Evolutionary conservation across 208 protist genomes (phyloP).

Genomic region (Leishmania amazonensis): DNA sequence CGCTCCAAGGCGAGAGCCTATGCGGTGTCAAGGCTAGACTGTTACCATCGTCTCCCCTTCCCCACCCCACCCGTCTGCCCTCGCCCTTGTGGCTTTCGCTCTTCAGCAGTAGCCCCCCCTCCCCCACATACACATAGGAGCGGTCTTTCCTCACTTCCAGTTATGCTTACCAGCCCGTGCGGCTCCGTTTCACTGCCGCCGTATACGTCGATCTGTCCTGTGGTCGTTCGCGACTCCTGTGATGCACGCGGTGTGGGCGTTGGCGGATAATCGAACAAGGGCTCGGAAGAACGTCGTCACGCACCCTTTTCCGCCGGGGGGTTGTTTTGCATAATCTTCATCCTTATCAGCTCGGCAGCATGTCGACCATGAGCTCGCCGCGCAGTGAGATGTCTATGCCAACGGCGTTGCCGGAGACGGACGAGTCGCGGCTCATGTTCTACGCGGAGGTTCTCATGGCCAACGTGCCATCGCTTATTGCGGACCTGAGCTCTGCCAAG

Average conservation of each 20-base stretch:
- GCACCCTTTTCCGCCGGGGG: neutral
- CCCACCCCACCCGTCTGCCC: neutral
- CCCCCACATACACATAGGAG: neutral
- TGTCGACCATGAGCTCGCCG: neutral
- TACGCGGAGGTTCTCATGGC: constrained; percentile 63
- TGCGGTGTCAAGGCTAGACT: neutral
- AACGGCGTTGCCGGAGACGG: constrained; percentile 28
- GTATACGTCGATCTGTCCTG: neutral
- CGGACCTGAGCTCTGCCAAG: constrained; percentile 71
- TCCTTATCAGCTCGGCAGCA: neutral
- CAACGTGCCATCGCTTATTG: constrained; percentile 58
- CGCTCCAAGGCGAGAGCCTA: neutral
- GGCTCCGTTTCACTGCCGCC: neutral
- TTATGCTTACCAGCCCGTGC: neutral
- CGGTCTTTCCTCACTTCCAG: neutral
- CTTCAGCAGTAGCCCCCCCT: neutral
- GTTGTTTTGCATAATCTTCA: neutral
- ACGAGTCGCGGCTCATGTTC: constrained; percentile 61
- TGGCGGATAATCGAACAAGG: neutral
- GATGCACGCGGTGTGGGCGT: neutral
- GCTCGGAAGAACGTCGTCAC: neutral
- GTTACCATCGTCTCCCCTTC: neutral
- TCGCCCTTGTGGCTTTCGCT: neutral
- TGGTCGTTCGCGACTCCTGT: neutral
- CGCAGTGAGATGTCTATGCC: neutral